Percentiles rank a stretch among this genome's conserved stretches.
Evolutionary conservation across 1,284 basidiomycete species (phyloP).

Genomic region (Nidula niveotomentosa): DNA sequence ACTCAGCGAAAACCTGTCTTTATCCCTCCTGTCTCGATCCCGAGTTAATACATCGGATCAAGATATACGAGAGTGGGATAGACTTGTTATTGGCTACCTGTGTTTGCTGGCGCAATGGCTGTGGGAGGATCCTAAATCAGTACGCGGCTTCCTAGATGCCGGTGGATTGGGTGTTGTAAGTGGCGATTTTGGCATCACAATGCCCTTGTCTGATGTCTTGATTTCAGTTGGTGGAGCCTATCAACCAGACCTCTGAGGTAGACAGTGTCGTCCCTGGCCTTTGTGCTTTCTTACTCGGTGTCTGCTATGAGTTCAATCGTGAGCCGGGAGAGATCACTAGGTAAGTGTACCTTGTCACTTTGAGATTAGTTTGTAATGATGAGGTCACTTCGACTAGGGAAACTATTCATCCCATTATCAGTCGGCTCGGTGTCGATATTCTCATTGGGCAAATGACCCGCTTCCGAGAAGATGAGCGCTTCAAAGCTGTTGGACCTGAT

Average conservation of each 20-base stretch:
- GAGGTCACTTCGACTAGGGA: constrained; percentile 53
- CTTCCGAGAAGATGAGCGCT: constrained; percentile 88
- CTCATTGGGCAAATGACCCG: constrained; percentile 87
- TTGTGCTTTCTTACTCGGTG: constrained; percentile 89
- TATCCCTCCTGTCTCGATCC: constrained; percentile 67
- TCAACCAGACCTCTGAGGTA: constrained; percentile 86
- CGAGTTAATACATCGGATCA: constrained; percentile 67
- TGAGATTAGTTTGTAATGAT: too few relatives aligned
- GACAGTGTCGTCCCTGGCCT: constrained; percentile 90
- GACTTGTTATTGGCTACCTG: constrained; percentile 86
- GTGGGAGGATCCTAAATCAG: constrained; percentile 92
- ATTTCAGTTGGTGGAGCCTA: constrained; percentile 85
- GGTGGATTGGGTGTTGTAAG: constrained; percentile 89
- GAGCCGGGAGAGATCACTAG: constrained; percentile 91
- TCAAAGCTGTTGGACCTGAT: constrained; percentile 89
- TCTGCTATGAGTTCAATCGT: constrained; percentile 94
- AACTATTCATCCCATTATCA: constrained; percentile 88
- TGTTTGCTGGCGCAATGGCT: constrained; percentile 88
- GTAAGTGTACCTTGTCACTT: constrained; percentile 28
- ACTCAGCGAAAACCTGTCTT: constrained; percentile 71
- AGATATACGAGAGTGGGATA: constrained; percentile 84
- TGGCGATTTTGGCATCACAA: constrained; percentile 12
- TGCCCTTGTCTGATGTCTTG: constrained; percentile 4
- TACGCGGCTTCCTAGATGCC: constrained; percentile 88
- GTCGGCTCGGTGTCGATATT: constrained; percentile 82